Base-by-base conservation (phyloP, 768 basidiomycete genomes). In the Lenzites betulinus region DNA sequence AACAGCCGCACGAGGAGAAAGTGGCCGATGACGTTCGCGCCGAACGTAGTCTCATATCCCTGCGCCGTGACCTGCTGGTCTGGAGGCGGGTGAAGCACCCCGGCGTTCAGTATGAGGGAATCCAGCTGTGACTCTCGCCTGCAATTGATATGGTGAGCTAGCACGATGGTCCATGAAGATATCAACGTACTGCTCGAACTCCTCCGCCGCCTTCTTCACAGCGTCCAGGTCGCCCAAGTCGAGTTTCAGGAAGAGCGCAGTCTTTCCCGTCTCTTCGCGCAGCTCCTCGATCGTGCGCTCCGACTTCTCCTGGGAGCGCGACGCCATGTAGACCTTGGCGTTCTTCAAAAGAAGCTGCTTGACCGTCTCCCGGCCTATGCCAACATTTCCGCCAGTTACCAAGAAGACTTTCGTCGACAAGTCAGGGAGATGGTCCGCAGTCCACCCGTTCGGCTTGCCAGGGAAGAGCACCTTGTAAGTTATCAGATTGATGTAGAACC, bases 281-380 rank as follows among this genome's bases (percentile, higher is more conserved):
- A 90, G 72, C 7, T 83, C 79, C 41, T 72, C 58, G 54, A 88
- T 87, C 0, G 83, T 83, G 7, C 64, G 67, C 12, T 76, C 71
- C 1, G 77, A 74, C 60, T 80, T 86, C 39, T 73, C 68, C 49
- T 69, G 58, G 51, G 67, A 78, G 22, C 86, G 79, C 7, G 75
- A 72, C 0, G 82, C 84, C 35, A 88, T 39, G 65, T 90, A 89
- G 0, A 90, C 87, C 49, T 80, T 86, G 8, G 87, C 87, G 68
- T 85, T 81, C 65, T 82, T 82, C 9, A 59, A 38, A 13, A 89
- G 74, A 6, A 86, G 77, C 2, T 71, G 77, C 76, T 83, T 85
- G 8, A 73, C 80, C 1, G 82, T 83, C 66, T 86, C 84, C 60
- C 83, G 83, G 20, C 87, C 87, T 35, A 88, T 77, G 1, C 86